These are phyloP conservation scores for Sporormia fimetaria DNA, from an alignment of 495 filamentous ascomycete genomes.

Conservation along the genomic window DNA sequence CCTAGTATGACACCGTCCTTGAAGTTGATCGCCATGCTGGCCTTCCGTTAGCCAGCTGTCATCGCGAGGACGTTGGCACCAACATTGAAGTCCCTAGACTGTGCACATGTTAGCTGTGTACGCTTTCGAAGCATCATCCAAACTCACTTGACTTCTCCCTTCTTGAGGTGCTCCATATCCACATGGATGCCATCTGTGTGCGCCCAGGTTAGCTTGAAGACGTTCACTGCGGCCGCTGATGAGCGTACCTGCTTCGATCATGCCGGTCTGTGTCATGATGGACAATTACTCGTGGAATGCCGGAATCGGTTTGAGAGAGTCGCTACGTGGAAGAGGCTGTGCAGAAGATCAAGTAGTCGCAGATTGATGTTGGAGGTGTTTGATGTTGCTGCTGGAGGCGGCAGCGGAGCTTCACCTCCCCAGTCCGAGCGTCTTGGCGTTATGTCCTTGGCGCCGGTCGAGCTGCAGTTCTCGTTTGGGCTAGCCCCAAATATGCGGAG, in stretches of 20 bases:
- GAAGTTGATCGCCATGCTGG: slow-evolving; percentile 89
- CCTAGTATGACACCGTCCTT: slow-evolving; percentile 94
- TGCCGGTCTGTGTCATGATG: slow-evolving; percentile 28
- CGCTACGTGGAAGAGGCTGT: neutral
- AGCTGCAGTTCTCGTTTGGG: too few species aligned
- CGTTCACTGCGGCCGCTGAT: neutral
- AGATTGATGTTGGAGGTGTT: neutral
- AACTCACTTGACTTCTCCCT: slow-evolving; percentile 71
- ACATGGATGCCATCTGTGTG: slow-evolving; percentile 95
- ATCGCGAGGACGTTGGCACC: slow-evolving; percentile 21
- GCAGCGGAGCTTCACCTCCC: neutral
- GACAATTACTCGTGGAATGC: neutral
- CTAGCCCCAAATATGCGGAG: too few species aligned
- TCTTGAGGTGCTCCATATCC: slow-evolving; percentile 93
- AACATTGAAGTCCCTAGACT: slow-evolving; percentile 97
- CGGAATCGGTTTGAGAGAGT: neutral
- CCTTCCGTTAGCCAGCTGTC: slow-evolving; percentile 9
- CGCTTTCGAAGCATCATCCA: neutral
- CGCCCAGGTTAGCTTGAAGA: slow-evolving; percentile 11
- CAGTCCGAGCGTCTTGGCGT: too few species aligned
- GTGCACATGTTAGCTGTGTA: slow-evolving; percentile 15
- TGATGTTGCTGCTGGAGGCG: neutral
- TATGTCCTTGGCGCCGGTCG: too few species aligned
- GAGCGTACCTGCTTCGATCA: slow-evolving; percentile 34
- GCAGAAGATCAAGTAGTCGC: neutral